phyloP scores from a whole-genome alignment of 2,329 filamentous ascomycete species.

The Conoideocrella luteorostrata region DNA sequence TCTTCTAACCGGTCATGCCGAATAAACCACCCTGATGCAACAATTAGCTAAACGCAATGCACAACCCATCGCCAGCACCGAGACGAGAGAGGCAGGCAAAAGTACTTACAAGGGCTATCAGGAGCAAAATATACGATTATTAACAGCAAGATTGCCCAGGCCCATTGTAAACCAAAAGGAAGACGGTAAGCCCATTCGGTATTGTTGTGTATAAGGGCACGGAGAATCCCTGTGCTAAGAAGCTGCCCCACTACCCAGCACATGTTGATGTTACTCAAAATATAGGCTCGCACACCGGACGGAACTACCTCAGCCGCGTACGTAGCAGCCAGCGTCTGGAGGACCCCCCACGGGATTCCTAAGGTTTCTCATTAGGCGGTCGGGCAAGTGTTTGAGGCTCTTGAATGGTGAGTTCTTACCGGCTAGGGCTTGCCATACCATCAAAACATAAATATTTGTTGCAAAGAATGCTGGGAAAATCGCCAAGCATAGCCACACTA shows the following conservation, averaged over 20 bases:
- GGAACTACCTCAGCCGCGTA: no score
- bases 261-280: slow-evolving; percentile 34
- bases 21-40: slow-evolving; percentile 29
- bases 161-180: slow-evolving; percentile 37
- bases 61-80: no score
- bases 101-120: slow-evolving; percentile 32
- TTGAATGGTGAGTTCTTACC: slow-evolving; percentile 9
- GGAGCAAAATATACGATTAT: slow-evolving; percentile 29
- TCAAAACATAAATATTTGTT: slow-evolving; percentile 22
- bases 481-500: slow-evolving; percentile 28
- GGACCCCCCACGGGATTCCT: slow-evolving; percentile 27
- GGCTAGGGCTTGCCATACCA: slow-evolving; percentile 28
- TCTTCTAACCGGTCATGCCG: slow-evolving; percentile 26
- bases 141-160: slow-evolving; percentile 30
- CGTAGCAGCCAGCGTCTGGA: no score
- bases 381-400: no score
- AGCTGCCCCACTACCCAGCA: slow-evolving; percentile 37
- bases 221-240: slow-evolving; percentile 27
- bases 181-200: slow-evolving; percentile 30
- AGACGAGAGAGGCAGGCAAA: no score
- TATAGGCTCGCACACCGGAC: slow-evolving; percentile 24
- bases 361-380: neutral
- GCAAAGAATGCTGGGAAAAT: slow-evolving; percentile 34
- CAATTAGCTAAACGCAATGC: neutral
- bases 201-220: slow-evolving; percentile 21